Conservation (phyloP, 768 basidiomycete species). For the Pleurotus platypus region DNA sequence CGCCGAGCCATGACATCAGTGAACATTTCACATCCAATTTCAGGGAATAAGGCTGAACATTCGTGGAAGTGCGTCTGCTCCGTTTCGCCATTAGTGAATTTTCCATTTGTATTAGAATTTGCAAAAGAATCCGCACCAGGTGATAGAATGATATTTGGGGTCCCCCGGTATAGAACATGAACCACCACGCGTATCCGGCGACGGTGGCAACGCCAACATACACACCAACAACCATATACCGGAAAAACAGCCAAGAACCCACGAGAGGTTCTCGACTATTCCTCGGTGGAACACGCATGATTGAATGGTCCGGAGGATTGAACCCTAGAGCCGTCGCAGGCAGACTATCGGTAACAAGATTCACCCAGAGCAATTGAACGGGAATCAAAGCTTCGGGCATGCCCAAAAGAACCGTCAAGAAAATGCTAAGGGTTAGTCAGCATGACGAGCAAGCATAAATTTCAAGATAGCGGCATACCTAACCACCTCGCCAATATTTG, state of each 20-base stretch:
- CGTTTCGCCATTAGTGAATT: background rate
- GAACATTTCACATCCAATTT: constrained; percentile 96
- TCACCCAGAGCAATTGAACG: constrained; percentile 98
- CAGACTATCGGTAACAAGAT: constrained; percentile 93
- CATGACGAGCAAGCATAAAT: constrained; percentile 16
- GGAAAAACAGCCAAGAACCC: constrained; percentile 91
- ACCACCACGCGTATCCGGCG: constrained; percentile 99
- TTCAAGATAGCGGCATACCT: constrained; percentile 30
- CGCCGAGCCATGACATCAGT: constrained; percentile 79
- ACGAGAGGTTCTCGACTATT: constrained; percentile 89
- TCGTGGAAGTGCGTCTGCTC: constrained; percentile 96
- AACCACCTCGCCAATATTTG: constrained; percentile 97
- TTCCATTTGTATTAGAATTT: background rate
- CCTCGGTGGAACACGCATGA: constrained; percentile 94
- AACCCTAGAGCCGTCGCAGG: constrained; percentile 98
- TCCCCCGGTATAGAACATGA: constrained; percentile 84
- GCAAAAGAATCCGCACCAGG: constrained; percentile 52
- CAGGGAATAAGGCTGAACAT: constrained; percentile 77
- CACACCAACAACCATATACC: constrained; percentile 89
- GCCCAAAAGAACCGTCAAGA: constrained; percentile 93
- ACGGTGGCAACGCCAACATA: constrained; percentile 97
- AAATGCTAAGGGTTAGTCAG: constrained; percentile 56
- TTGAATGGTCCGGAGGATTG: constrained; percentile 94
- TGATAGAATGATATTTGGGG: constrained; percentile 94
- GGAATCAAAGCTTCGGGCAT: constrained; percentile 99